Percentiles rank a stretch among this genome's conserved stretches.
phyloP scores from a whole-genome alignment of 257 asterid species.

The Capsicum baccatum region DNA sequence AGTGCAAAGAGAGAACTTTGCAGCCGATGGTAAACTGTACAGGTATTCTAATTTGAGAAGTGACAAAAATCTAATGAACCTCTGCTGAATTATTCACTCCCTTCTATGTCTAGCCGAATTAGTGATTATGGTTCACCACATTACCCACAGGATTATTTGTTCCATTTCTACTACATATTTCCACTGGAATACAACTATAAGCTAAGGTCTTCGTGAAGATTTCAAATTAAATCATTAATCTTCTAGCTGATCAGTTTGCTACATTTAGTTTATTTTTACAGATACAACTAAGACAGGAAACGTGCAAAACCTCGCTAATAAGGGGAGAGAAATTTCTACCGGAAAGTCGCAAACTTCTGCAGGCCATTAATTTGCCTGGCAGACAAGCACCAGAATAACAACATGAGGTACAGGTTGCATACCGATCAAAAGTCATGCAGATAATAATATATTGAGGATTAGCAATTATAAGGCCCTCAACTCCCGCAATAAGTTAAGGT shows the following conservation, averaged over 20 bases:
- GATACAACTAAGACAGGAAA: too few relatives aligned
- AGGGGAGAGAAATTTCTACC: background rate
- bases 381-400: background rate
- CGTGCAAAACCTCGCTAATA: too few relatives aligned
- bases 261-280: too few relatives aligned
- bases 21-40: background rate
- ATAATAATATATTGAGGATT: background rate
- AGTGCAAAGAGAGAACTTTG: too few relatives aligned
- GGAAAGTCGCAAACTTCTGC: background rate
- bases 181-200: background rate
- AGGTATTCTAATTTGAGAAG: background rate
- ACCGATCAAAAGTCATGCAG: background rate
- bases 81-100: background rate
- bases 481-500: background rate
- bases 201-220: background rate
- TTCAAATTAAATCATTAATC: background rate
- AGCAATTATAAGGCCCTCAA: background rate
- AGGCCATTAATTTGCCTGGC: background rate
- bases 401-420: background rate
- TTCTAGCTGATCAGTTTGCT: background rate
- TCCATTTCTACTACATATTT: background rate
- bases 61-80: background rate
- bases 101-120: background rate
- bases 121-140: background rate
- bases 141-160: slow-evolving; percentile 5